A percentile compares a stretch with the other conserved stretches of the same genome.
phyloP scores from a whole-genome alignment of 2,329 filamentous ascomycete genomes.

The Zalaria obscura region DNA sequence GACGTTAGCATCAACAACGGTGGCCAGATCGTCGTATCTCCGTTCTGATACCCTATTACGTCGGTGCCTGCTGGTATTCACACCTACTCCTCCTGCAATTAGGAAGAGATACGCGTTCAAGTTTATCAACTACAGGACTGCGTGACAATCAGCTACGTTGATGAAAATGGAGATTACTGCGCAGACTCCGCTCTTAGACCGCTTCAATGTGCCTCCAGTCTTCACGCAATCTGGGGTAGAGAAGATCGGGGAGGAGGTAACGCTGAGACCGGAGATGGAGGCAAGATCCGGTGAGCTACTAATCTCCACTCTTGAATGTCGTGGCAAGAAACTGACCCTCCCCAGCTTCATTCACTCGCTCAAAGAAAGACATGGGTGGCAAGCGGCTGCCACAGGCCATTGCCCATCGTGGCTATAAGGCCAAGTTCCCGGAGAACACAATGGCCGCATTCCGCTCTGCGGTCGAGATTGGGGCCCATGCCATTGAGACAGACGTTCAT shows the following conservation, averaged over 20 bases:
- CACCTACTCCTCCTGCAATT: background rate
- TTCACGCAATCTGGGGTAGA: constrained; percentile 7
- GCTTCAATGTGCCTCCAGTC: constrained; percentile 3
- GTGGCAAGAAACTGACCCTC: background rate
- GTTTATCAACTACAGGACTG: background rate
- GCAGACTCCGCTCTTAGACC: constrained; percentile 2
- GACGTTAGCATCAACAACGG: no score
- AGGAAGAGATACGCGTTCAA: background rate
- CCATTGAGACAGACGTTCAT: constrained; percentile 80
- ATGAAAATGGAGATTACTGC: background rate
- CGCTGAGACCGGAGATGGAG: no score
- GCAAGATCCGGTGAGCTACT: no score
- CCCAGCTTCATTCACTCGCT: constrained; percentile 3
- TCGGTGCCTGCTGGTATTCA: no score
- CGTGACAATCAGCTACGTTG: background rate
- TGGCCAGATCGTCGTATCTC: no score
- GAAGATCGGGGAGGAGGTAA: constrained; percentile 5
- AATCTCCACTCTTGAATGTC: background rate
- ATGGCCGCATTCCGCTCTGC: constrained; percentile 66
- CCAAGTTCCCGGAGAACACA: constrained; percentile 70
- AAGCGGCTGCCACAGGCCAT: constrained; percentile 48
- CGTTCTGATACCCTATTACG: no score
- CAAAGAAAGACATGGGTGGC: constrained; percentile 1
- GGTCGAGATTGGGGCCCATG: constrained; percentile 59
- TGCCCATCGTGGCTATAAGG: constrained; percentile 67